A percentile compares a stretch with the other conserved stretches of the same genome.
These are phyloP conservation scores for Fusarium sp. DNA, from an alignment of 2,329 filamentous ascomycete species.

Conservation along the genomic window DNA sequence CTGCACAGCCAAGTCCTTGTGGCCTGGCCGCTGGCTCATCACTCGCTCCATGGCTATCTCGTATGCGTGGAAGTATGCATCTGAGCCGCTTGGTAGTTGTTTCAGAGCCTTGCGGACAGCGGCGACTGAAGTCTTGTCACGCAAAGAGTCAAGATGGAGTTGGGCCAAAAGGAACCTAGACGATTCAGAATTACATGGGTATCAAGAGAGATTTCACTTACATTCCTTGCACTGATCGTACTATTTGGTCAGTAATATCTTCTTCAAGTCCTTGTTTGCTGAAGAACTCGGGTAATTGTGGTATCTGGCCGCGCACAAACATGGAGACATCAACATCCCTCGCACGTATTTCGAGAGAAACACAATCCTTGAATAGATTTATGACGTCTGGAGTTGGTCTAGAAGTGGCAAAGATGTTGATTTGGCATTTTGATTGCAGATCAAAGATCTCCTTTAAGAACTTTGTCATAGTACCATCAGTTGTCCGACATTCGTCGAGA, in stretches of 20 bases:
- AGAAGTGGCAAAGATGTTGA: constrained; percentile 39
- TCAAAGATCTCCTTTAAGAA: constrained; percentile 6
- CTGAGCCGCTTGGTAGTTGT: constrained; percentile 34
- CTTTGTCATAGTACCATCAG: neutral
- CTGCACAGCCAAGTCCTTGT: constrained; percentile 47
- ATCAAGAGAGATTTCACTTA: neutral
- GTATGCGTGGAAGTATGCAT: constrained; percentile 51
- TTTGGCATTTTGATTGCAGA: neutral
- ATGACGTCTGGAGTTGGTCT: constrained; percentile 14
- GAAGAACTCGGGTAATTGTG: neutral
- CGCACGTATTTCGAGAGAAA: constrained; percentile 23
- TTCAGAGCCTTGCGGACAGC: constrained; percentile 45
- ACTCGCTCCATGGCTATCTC: constrained; percentile 53
- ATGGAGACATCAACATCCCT: constrained; percentile 8
- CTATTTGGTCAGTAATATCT: neutral
- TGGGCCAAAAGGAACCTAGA: constrained; percentile 25
- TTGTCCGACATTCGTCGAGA: constrained; percentile 10
- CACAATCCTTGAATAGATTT: too few relatives aligned
- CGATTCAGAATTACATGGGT: too few relatives aligned
- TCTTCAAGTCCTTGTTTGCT: too few relatives aligned
- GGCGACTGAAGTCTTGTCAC: neutral
- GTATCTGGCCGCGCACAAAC: constrained; percentile 8
- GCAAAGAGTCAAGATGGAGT: constrained; percentile 10
- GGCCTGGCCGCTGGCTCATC: constrained; percentile 44
- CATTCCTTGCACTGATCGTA: constrained; percentile 25